Conservation (phyloP, 768 basidiomycete species). For the Pleurotus citrinopileatus region DNA sequence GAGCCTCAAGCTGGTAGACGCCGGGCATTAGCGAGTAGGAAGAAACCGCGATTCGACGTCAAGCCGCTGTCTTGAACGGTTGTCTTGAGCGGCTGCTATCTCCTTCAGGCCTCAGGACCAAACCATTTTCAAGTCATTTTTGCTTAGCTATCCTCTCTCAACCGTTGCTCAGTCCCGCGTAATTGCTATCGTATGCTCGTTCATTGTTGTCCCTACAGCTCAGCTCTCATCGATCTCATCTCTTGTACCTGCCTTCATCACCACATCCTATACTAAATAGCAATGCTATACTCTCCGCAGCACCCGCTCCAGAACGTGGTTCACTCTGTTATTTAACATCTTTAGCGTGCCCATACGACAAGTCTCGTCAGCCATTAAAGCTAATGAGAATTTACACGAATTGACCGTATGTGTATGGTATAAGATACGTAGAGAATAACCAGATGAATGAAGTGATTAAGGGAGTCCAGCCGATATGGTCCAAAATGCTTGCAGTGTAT, state of each 20-base stretch:
- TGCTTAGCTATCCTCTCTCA: neutral
- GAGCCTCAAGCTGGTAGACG: neutral
- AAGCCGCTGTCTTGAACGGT: neutral
- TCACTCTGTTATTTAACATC: too few relatives aligned
- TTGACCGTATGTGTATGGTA: conserved; percentile 1
- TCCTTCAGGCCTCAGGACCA: too few relatives aligned
- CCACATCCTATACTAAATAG: too few relatives aligned
- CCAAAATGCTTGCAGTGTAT: conserved; percentile 10
- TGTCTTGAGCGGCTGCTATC: too few relatives aligned
- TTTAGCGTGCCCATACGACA: too few relatives aligned
- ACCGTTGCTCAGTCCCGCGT: neutral
- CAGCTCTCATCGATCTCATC: too few relatives aligned
- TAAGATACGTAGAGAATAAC: conserved; percentile 2
- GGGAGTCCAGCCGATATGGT: conserved; percentile 8
- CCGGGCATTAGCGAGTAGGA: neutral
- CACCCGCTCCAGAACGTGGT: too few relatives aligned
- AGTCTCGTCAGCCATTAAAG: too few relatives aligned
- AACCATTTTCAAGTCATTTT: neutral
- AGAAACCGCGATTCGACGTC: neutral
- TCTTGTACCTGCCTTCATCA: too few relatives aligned
- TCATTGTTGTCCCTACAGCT: neutral
- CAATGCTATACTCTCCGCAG: too few relatives aligned
- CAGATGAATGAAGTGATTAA: conserved; percentile 5
- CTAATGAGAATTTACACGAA: neutral
- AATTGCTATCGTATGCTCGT: neutral